These are phyloP conservation scores for Coemansia sp. DNA, from an alignment of 192 early-diverging fungal genomes.

Conservation along the genomic window DNA sequence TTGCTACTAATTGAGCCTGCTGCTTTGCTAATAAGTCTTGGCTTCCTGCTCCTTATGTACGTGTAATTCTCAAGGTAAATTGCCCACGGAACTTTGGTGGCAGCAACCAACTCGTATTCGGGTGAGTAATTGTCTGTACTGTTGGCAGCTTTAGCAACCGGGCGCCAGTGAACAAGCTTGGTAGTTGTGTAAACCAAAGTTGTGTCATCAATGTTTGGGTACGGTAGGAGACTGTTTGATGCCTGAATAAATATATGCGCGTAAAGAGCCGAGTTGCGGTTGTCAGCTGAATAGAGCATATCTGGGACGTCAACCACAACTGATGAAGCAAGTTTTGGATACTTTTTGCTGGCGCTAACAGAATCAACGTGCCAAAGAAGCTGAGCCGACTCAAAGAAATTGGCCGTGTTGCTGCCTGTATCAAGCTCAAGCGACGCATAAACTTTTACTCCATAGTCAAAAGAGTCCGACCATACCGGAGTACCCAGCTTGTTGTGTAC, in stretches of 20 bases:
- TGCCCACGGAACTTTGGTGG: constrained; percentile 1
- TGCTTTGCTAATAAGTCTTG: background rate
- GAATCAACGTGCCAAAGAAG: constrained; percentile 16
- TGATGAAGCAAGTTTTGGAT: background rate
- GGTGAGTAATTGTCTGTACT: background rate
- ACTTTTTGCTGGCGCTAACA: background rate
- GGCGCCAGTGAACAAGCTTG: constrained; percentile 6
- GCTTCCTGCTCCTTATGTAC: background rate
- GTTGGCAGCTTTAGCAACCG: background rate
- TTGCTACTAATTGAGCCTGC: background rate
- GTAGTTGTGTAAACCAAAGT: background rate
- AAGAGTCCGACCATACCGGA: background rate
- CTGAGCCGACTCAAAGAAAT: constrained; percentile 10
- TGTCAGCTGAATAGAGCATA: background rate
- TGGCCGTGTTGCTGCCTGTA: background rate
- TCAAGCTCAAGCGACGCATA: background rate
- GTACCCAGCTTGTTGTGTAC: too few species aligned
- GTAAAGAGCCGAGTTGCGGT: background rate
- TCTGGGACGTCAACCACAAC: constrained; percentile 1
- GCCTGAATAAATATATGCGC: constrained; percentile 12
- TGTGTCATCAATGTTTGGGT: constrained; percentile 5
- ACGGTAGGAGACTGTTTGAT: constrained; percentile 3
- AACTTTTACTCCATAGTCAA: constrained; percentile 11
- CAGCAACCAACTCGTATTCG: background rate
- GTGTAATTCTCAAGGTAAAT: background rate